phyloP scores from a whole-genome alignment of 1,139 yeast species.

The Kurtzmaniella quercitrusa region DNA sequence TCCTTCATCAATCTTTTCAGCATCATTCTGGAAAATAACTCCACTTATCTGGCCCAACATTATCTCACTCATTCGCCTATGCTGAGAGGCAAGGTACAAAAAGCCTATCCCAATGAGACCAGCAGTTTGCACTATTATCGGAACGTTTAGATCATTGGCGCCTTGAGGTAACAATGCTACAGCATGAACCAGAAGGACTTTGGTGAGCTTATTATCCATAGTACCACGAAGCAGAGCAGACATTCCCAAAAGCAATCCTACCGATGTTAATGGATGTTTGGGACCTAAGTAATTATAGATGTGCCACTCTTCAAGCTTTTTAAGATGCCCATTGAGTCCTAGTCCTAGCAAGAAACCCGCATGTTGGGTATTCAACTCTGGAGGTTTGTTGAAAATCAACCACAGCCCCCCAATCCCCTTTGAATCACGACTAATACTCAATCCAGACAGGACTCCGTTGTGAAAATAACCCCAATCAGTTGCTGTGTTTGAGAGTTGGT shows the following conservation, averaged over 20 bases:
- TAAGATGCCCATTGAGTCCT: conserved; percentile 88
- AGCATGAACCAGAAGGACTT: conserved; percentile 89
- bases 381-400: conserved; percentile 85
- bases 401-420: conserved; percentile 83
- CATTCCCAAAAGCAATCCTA: conserved; percentile 87
- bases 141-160: conserved; percentile 84
- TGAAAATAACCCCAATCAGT: conserved; percentile 88
- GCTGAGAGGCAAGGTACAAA: conserved; percentile 72
- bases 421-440: conserved; percentile 67
- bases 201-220: conserved; percentile 83
- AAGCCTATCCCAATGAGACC: conserved; percentile 90
- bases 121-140: conserved; percentile 82
- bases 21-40: conserved; percentile 53
- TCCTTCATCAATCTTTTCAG: conserved; percentile 64
- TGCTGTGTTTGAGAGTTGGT: conserved; percentile 44
- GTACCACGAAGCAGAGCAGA: conserved; percentile 83
- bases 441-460: conserved; percentile 86
- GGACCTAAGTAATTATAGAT: conserved; percentile 91
- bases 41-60: conserved; percentile 64
- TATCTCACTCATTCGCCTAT: conserved; percentile 83
- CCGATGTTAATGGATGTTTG: conserved; percentile 78
- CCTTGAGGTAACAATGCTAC: conserved; percentile 89
- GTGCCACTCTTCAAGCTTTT: conserved; percentile 90
- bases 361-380: conserved; percentile 69
- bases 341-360: conserved; percentile 93